These are phyloP conservation scores for Ceraceosorus guamensis DNA, from an alignment of 1,284 basidiomycete species.

Conservation along the genomic window DNA sequence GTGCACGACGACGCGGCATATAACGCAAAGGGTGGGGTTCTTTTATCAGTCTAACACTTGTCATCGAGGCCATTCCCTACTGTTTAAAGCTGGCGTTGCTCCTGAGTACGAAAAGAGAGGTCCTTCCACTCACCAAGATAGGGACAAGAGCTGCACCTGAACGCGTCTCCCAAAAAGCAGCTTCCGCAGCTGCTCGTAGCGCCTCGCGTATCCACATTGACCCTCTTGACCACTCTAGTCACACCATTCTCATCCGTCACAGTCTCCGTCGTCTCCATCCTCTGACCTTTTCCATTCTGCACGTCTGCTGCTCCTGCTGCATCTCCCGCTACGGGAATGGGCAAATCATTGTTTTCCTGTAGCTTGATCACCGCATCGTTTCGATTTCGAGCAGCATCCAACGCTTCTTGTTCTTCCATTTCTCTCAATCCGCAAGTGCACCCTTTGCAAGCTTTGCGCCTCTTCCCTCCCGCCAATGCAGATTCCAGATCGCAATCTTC, in stretches of 20 bases:
- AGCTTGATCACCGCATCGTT: constrained; percentile 31
- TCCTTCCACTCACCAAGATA: constrained; percentile 74
- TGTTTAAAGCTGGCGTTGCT: background rate
- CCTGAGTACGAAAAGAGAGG: constrained; percentile 3
- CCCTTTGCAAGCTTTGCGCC: constrained; percentile 46
- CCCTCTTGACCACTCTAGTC: constrained; percentile 40
- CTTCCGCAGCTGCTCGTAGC: constrained; percentile 88
- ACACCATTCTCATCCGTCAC: constrained; percentile 42
- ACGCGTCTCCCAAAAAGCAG: constrained; percentile 96
- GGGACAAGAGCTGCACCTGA: constrained; percentile 88
- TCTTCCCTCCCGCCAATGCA: constrained; percentile 20
- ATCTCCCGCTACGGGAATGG: constrained; percentile 7
- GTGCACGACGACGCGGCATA: background rate
- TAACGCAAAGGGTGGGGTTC: no score
- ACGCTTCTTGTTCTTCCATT: constrained; percentile 41
- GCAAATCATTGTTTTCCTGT: constrained; percentile 35
- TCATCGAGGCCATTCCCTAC: constrained; percentile 1
- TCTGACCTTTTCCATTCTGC: constrained; percentile 12
- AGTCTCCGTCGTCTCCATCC: constrained; percentile 33
- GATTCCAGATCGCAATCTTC: constrained; percentile 43
- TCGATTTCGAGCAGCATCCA: no score
- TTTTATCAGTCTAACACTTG: no score
- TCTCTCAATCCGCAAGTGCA: constrained; percentile 47
- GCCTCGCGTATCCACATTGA: constrained; percentile 46
- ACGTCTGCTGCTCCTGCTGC: constrained; percentile 1